Evolutionary conservation across 1,284 basidiomycete genomes (phyloP), one percentile per base, ranked within the genome.

Genomic region (Flammula alnicola): DNA sequence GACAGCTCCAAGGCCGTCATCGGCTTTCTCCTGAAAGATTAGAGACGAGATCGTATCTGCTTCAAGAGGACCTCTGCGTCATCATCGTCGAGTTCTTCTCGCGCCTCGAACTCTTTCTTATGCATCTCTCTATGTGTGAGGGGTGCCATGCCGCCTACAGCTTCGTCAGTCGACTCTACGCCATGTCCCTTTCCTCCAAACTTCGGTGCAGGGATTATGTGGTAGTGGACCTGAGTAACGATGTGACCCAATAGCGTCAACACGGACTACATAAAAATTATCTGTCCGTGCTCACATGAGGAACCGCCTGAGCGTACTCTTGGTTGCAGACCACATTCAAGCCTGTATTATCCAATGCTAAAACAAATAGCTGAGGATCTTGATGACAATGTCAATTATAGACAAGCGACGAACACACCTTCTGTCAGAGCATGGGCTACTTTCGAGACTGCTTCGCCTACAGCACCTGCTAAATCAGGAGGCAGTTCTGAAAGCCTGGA

Each of bases 251-350:
- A 30, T 16, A 32, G 19, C 31, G n/a, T n/a, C n/a, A n/a, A n/a
- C n/a, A n/a, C n/a, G n/a, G n/a, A n/a, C n/a, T n/a, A n/a, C n/a
- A n/a, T n/a, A n/a, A n/a, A n/a, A n/a, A n/a, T n/a, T n/a, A n/a
- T n/a, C n/a, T n/a, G n/a, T n/a, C n/a, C 23, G 46, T 20, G 69
- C 81, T 50, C 54, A 88, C 86, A 71, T 91, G 88, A n/a, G 81
- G 83, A 3, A 91, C 86, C 5, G 85, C 84, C 61, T 91, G 88
- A 0, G 86, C 88, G 60, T 92, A 90, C 63, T 90, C 86, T 65
- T 91, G 88, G 62, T 89, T 89, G 57, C 85, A 87, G 3, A 89
- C 86, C 6, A 90, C 77, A 61, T 89, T 89, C 42, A 88, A 69
- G 7, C 73, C 85, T 4, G 83, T 85, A 58, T 88, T 84, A 8